Evolutionary conservation across 2,329 filamentous ascomycete genomes (phyloP), one percentile per base, ranked within the genome.

Genomic region (Scedosporium aurantiacum): DNA sequence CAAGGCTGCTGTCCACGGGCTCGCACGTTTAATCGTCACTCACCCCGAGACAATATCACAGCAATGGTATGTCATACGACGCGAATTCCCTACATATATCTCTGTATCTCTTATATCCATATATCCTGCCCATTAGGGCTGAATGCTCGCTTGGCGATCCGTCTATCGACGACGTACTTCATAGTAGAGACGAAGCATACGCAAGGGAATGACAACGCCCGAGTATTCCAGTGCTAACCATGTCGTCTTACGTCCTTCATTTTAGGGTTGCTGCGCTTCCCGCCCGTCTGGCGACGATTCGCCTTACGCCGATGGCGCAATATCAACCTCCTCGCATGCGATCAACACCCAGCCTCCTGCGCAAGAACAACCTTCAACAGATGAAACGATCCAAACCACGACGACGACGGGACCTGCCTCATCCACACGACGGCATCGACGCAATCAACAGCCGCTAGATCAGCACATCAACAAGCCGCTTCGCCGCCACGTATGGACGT

Each of bases 401-500:
- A 27, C 58, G 5, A 27, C 58, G 5, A 32, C 58, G 12, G 54
- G 54, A 67, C 64, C 57, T 63, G 63, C 62, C 65, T 61, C 63
- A 45, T 50, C 61, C 63, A 37, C 65, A 57, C 63, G 58, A 37
- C 65, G 66, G 16, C 70, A 69, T 60, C 70, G 69, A 55, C 73
- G 71, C 23, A 71, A 70, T 57, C 74, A 71, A 52, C 69, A 75
- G 56, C 77, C 80, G 2, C 76, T 86, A 5, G 77, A 79, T 56
- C 81, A 88, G 67, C 87, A 88, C 69, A 87, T 88, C 69, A 89
- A 90, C 68, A 82, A 83, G 66, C 87, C 88, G 1, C 76, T 92
- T 45, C 81, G 82, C 54, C 79, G 78, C 0, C 87, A 89, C 66
- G 74, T 80, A 61, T 91, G 88, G 88, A 76, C 76, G 12, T 83